These are phyloP conservation scores for Amphicarpaea edgeworthii DNA, from an alignment of 306 rosid genomes.

Conservation along the genomic window DNA sequence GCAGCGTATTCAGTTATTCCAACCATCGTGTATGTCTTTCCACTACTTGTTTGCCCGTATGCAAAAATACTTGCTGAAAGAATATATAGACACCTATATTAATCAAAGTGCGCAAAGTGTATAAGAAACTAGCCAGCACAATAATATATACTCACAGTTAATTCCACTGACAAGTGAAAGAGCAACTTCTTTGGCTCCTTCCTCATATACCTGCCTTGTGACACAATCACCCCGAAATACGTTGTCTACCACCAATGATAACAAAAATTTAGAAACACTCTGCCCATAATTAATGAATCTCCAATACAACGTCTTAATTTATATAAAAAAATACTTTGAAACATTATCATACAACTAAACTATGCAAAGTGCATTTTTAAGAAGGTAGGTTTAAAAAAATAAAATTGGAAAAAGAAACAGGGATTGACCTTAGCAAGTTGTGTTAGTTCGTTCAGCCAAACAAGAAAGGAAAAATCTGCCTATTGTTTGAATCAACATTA, in stretches of 20 bases:
- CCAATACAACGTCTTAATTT: background rate
- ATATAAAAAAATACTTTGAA: background rate
- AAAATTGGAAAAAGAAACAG: background rate
- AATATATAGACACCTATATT: conserved; percentile 37
- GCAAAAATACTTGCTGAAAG: conserved; percentile 95
- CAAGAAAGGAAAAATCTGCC: conserved; percentile 25
- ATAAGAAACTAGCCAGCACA: conserved; percentile 45
- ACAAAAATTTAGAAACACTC: conserved; percentile 44
- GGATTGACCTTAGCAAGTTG: conserved; percentile 22
- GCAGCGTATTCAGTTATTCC: conserved; percentile 92
- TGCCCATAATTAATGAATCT: background rate
- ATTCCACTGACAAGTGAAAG: conserved; percentile 93
- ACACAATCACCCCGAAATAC: conserved; percentile 89
- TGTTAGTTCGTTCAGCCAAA: conserved; percentile 15
- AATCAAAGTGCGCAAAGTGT: conserved; percentile 36
- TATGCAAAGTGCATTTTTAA: conserved; percentile 22
- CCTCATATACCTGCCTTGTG: conserved; percentile 89
- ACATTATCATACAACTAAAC: conserved; percentile 21
- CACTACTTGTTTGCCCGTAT: conserved; percentile 99
- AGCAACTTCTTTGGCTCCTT: conserved; percentile 88
- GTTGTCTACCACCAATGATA: conserved; percentile 67
- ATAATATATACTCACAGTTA: conserved; percentile 75
- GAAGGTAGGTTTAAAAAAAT: conserved; percentile 14
- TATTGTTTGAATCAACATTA: conserved; percentile 18
- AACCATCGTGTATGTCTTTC: conserved; percentile 98